Percentiles rank a stretch among this genome's conserved stretches.
Conservation (phyloP, 176 grass and related monocot genomes). For the Dactylis glomerata region DNA sequence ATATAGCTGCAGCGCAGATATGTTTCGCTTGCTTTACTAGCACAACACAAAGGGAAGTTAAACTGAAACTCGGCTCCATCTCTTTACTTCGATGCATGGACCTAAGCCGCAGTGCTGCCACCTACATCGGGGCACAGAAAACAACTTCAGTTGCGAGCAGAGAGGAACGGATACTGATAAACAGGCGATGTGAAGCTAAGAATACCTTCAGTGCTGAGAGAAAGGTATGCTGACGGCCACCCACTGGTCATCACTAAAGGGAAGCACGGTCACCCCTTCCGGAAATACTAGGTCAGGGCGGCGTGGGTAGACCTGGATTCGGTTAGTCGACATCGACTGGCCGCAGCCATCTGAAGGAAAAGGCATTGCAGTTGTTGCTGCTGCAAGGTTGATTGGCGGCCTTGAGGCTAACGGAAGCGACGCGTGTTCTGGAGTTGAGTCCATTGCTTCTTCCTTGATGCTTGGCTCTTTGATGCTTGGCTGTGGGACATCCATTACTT, state of each 20-base stretch:
- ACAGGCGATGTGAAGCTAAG: neutral
- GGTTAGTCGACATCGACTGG: conserved; percentile 39
- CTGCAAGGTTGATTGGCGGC: neutral
- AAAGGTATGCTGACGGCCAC: conserved; percentile 57
- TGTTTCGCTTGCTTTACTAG: neutral
- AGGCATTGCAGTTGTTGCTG: neutral
- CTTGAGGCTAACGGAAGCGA: neutral
- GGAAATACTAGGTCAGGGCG: conserved; percentile 39
- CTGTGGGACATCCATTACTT: neutral
- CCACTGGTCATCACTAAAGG: conserved; percentile 59
- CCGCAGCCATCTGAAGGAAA: neutral
- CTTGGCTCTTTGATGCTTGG: conserved; percentile 4
- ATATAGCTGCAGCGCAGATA: neutral
- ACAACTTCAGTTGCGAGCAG: conserved; percentile 12
- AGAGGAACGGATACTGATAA: neutral
- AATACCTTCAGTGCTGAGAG: conserved; percentile 40
- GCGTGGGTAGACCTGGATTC: conserved; percentile 41
- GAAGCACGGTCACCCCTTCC: conserved; percentile 45
- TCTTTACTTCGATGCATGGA: neutral
- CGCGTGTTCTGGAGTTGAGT: neutral
- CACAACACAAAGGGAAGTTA: neutral
- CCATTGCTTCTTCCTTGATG: conserved; percentile 1
- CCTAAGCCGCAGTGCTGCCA: neutral
- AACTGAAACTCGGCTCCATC: neutral
- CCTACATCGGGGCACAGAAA: conserved; percentile 18